These are phyloP conservation scores for Anacardium occidentale DNA, from an alignment of 345 rosid genomes.

Conservation along the genomic window DNA sequence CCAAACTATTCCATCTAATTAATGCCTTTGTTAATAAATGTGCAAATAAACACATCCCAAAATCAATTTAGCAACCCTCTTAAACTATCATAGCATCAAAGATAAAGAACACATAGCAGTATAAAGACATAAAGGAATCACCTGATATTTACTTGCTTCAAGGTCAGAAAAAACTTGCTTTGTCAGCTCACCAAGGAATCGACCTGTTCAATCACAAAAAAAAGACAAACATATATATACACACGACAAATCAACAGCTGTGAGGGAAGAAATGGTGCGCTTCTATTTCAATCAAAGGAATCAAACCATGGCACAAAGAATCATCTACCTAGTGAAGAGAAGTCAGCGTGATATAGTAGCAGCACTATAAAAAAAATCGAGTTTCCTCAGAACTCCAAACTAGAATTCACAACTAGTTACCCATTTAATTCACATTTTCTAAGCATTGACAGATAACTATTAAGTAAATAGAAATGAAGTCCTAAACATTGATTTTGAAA, in stretches of 20 bases:
- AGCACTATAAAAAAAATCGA: background rate
- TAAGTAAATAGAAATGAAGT: background rate
- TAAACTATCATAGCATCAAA: slow-evolving; percentile 10
- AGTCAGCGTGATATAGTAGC: background rate
- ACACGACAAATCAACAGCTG: background rate
- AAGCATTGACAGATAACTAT: background rate
- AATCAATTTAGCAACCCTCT: background rate
- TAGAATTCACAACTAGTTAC: background rate
- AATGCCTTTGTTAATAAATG: background rate
- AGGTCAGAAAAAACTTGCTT: slow-evolving; percentile 93
- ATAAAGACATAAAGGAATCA: slow-evolving; percentile 19
- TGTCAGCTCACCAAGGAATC: slow-evolving; percentile 93
- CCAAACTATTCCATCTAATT: background rate
- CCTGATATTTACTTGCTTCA: slow-evolving; percentile 97
- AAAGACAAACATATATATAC: background rate
- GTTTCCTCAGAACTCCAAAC: background rate
- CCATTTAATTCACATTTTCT: background rate
- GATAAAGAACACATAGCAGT: background rate
- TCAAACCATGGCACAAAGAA: background rate
- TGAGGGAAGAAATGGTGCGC: background rate
- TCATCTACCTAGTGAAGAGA: background rate
- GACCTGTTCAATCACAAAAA: slow-evolving; percentile 52
- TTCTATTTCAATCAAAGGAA: slow-evolving; percentile 12
- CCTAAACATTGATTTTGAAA: background rate
- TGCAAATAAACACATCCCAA: background rate